Base-by-base conservation (phyloP, 345 rosid species). In the Gossypium longicalyx region DNA sequence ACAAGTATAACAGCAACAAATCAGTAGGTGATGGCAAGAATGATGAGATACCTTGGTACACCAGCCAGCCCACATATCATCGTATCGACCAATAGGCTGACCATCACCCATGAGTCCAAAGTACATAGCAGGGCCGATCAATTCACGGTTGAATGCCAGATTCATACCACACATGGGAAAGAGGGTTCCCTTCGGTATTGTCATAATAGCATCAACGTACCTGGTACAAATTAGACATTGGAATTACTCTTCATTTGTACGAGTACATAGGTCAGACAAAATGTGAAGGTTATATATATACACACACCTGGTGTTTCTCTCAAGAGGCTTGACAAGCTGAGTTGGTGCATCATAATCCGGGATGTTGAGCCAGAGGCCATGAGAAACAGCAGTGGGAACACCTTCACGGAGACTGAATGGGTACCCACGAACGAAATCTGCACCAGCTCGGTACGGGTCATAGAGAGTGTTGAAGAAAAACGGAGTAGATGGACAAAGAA, bases 51-150 rank as follows among this genome's bases (percentile, higher is more conserved):
- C 93, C 86, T 92, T 92, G 52, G 75, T 81, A 83, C 92, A 89
- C 97, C 97, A 92, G 38, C 97, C 96, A 77, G 96, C 97, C 97
- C 97, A 92, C 96, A 92, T 92, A 73, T 92, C 96, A 63, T 92
- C 96, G 7, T 92, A 90, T 43, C 97, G 90, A 1, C 92, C 91
- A 78, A 92, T 87, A 48, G 97, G 97, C 79, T 92, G 97, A 66
- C 95, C 93, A 79, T 92, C 95, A 64, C 97, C 95, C 97, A 92
- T 92, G 76, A 92, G 92, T 23, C 97, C 86, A 51, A 90, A 92
- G 82, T 92, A 92, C 93, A 92, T 90, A 23, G 93, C 97, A 38
- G 97, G 91, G 52, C 97, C 97, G 63, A 92, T 87, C 57, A 90
- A 73, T 45, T 92, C 93, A 57, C 97, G 88, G 78, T 92, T 78